Evolutionary conservation across 2,329 filamentous ascomycete species (phyloP).

Genomic region (Hymenoscyphus repandus): DNA sequence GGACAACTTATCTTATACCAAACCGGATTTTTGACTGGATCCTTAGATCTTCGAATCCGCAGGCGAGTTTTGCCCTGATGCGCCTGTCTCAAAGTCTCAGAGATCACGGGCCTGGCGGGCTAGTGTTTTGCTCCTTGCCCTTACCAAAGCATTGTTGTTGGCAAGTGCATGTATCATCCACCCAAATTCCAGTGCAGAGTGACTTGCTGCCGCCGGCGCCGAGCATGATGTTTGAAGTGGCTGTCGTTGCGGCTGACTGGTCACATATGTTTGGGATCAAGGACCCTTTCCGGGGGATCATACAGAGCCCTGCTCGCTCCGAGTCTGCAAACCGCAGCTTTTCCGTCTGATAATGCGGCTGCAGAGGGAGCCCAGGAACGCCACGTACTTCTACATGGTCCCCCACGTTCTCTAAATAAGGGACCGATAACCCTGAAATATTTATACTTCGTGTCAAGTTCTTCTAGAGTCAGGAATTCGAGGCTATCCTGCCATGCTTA

Average conservation of each 20-base stretch:
- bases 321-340: not conserved
- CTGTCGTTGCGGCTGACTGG: conserved; percentile 3
- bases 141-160: conserved; percentile 19
- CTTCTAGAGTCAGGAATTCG: conserved; percentile 12
- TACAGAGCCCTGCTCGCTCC: conserved; percentile 8
- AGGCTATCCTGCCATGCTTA: conserved; percentile 15
- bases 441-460: conserved; percentile 11
- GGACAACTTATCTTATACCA: conserved; percentile 19
- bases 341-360: conserved; percentile 3
- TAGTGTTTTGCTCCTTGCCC: conserved; percentile 19
- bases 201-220: conserved; percentile 4
- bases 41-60: conserved; percentile 7
- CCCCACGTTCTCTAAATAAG: conserved; percentile 11
- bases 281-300: conserved; percentile 19
- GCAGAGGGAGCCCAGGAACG: conserved; percentile 11
- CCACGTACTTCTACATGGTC: not conserved
- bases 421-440: conserved; percentile 15
- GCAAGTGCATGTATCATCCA: conserved; percentile 9
- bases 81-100: conserved; percentile 16
- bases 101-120: conserved; percentile 23
- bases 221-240: conserved; percentile 22
- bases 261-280: conserved; percentile 1
- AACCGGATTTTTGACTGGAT: conserved; percentile 1
- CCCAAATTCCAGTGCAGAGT: conserved; percentile 8
- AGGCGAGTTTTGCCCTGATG: conserved; percentile 24